Evolutionary conservation across 768 basidiomycete species (phyloP).

Genomic region (Termitomyces sp.): DNA sequence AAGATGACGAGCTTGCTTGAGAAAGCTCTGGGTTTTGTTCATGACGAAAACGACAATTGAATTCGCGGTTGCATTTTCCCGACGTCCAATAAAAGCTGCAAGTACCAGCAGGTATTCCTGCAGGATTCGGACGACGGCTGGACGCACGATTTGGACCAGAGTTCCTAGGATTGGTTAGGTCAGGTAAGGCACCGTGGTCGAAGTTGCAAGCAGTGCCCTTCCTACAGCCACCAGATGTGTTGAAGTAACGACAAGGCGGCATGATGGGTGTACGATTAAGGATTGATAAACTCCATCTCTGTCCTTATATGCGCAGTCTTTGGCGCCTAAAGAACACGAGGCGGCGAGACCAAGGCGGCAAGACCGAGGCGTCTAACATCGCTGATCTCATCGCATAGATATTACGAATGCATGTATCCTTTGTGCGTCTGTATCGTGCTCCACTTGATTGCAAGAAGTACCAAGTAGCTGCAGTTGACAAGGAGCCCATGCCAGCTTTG

Average conservation of each 20-base stretch:
- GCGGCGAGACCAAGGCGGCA: background rate
- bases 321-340: constrained; percentile 11
- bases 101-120: constrained; percentile 26
- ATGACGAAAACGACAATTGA: constrained; percentile 41
- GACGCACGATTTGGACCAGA: constrained; percentile 4
- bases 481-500: background rate
- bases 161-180: background rate
- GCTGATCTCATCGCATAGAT: background rate
- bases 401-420: constrained; percentile 23
- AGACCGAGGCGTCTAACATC: background rate
- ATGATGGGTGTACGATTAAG: constrained; percentile 7
- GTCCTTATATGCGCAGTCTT: background rate
- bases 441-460: background rate
- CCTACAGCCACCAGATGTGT: constrained; percentile 41
- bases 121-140: constrained; percentile 6
- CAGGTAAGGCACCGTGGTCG: constrained; percentile 13
- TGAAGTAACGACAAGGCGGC: constrained; percentile 35
- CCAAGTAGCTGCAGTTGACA: background rate
- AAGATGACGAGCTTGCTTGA: background rate
- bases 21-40: constrained; percentile 8
- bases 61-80: constrained; percentile 43
- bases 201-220: constrained; percentile 36
- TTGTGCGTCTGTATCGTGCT: constrained; percentile 47
- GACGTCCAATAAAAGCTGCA: constrained; percentile 45
- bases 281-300: background rate